A percentile compares a stretch with the other conserved stretches of the same genome.
Evolutionary conservation across 1,139 yeast genomes (phyloP).

Genomic region (Sugiyamaella japonica): DNA sequence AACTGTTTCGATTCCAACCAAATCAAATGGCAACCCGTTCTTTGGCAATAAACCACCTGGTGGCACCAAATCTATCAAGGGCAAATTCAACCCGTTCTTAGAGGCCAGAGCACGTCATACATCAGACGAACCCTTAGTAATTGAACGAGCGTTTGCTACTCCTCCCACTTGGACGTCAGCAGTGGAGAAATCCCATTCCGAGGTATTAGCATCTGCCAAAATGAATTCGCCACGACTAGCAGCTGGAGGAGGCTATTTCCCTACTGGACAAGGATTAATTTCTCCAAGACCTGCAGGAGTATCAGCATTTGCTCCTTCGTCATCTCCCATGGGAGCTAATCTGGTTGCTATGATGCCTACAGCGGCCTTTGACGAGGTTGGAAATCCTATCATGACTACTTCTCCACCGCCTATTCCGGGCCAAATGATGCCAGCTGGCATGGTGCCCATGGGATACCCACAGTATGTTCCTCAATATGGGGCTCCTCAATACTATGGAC

Average conservation of each 20-base stretch:
- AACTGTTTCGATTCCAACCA: slow-evolving; percentile 15
- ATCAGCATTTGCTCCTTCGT: slow-evolving; percentile 23
- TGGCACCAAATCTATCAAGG: slow-evolving; percentile 45
- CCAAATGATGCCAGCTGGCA: slow-evolving; percentile 30
- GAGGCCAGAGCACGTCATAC: slow-evolving; percentile 41
- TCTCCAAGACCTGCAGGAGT: slow-evolving; percentile 24
- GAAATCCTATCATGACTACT: slow-evolving; percentile 30
- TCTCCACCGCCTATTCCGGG: slow-evolving; percentile 33
- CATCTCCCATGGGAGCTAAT: slow-evolving; percentile 23
- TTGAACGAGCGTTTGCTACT: slow-evolving; percentile 68
- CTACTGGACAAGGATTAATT: slow-evolving; percentile 10
- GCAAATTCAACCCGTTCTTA: slow-evolving; percentile 60
- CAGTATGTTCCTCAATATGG: slow-evolving; percentile 28
- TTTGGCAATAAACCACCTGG: slow-evolving; percentile 56
- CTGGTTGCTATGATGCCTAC: slow-evolving; percentile 31
- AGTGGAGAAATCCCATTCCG: slow-evolving; percentile 32
- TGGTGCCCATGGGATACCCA: slow-evolving; percentile 32
- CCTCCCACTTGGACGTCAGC: slow-evolving; percentile 73
- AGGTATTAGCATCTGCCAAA: slow-evolving; percentile 24
- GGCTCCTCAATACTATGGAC: slow-evolving; percentile 28
- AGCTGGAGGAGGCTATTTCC: slow-evolving; percentile 5
- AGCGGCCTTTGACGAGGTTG: slow-evolving; percentile 30
- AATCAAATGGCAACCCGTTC: slow-evolving; percentile 30
- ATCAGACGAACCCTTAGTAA: slow-evolving; percentile 42
- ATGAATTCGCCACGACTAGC: slow-evolving; percentile 12